phyloP scores from a whole-genome alignment of 2,329 filamentous ascomycete genomes.

The Botrytis deweyae region DNA sequence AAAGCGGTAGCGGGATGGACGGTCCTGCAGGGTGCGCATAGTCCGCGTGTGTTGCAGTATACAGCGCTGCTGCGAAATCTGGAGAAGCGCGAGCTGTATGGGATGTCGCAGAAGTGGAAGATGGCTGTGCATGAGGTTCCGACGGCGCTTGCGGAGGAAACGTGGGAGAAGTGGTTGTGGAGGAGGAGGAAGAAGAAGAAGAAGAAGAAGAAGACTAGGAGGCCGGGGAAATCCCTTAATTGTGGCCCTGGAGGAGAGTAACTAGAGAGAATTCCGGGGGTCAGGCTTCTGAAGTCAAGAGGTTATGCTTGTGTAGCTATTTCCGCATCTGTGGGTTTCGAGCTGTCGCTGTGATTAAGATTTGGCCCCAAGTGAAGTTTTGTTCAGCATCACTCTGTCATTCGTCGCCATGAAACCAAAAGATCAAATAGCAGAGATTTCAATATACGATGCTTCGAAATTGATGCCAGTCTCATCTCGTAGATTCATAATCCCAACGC shows the following conservation, averaged over 20 bases:
- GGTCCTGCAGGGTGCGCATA: neutral
- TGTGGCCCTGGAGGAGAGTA: neutral
- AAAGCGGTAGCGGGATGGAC: neutral
- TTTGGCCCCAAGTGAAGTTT: neutral
- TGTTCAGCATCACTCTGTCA: neutral
- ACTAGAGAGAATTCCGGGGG: neutral
- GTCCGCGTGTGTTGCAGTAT: neutral
- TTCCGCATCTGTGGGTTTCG: neutral
- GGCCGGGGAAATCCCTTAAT: accelerated
- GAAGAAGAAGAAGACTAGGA: neutral
- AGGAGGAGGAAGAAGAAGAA: neutral
- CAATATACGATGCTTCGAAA: accelerated
- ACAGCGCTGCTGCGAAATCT: neutral
- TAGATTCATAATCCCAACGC: neutral
- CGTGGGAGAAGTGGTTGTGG: neutral
- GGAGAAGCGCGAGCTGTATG: neutral
- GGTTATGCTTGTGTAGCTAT: neutral
- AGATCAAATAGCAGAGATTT: neutral
- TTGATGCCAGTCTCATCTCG: neutral
- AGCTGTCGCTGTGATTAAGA: neutral
- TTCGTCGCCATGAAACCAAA: neutral
- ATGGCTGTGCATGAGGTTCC: neutral
- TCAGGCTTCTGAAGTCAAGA: too few species aligned
- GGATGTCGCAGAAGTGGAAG: neutral
- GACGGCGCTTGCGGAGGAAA: neutral